phyloP scores from a whole-genome alignment of 768 basidiomycete genomes.

The Lactarius psammicola region DNA sequence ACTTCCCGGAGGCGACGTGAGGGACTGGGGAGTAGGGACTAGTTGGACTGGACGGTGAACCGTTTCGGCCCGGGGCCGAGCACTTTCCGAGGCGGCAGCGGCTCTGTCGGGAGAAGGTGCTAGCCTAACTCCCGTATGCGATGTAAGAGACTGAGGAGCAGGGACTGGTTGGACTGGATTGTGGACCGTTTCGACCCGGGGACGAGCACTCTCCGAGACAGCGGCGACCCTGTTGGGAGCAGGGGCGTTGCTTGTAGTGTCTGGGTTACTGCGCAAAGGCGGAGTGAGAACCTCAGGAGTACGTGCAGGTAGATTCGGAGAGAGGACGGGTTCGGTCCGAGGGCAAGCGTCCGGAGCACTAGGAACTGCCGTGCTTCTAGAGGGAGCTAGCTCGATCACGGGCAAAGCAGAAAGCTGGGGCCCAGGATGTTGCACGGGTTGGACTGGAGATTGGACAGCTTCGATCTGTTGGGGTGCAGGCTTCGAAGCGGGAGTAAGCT shows the following conservation, averaged over 20 bases:
- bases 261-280: not conserved
- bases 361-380: not conserved
- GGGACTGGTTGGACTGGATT: not conserved
- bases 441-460: not conserved
- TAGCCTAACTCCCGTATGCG: no score
- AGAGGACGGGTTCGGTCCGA: not conserved
- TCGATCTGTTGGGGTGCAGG: not conserved
- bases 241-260: not conserved
- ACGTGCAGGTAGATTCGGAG: not conserved
- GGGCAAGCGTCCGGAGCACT: no score
- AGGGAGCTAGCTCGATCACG: not conserved
- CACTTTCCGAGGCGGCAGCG: no score
- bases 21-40: no score
- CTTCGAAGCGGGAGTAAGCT: not conserved
- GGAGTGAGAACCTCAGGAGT: not conserved
- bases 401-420: not conserved
- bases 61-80: no score
- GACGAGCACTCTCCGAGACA: not conserved
- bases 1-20: no score
- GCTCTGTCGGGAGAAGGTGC: no score
- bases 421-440: not conserved
- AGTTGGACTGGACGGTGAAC: no score
- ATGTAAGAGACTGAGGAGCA: not conserved
- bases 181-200: not conserved
- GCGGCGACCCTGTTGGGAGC: not conserved